Conservation (phyloP, 495 filamentous ascomycete species). For the Hypomontagnella monticulosa region DNA sequence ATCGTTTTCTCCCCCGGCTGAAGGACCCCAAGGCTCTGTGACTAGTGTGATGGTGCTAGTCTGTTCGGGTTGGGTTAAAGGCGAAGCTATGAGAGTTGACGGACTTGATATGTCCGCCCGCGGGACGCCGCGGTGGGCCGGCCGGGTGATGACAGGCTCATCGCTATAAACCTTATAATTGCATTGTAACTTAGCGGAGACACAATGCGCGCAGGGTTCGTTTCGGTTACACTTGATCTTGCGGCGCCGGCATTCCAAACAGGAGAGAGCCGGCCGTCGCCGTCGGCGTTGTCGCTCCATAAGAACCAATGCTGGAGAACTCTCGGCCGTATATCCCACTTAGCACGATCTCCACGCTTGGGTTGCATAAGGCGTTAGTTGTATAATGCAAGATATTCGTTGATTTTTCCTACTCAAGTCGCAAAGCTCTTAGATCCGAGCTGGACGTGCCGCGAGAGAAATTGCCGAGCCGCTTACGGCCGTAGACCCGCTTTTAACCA, state of each 20-base stretch:
- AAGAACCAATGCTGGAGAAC: neutral
- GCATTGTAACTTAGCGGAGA: slow-evolving; percentile 41
- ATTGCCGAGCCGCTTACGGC: slow-evolving; percentile 24
- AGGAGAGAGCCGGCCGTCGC: slow-evolving; percentile 53
- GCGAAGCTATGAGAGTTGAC: slow-evolving; percentile 15
- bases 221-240: slow-evolving; percentile 62
- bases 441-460: slow-evolving; percentile 2
- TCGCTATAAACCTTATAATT: slow-evolving; percentile 32
- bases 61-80: neutral
- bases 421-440: slow-evolving; percentile 15
- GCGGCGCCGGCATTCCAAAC: slow-evolving; percentile 59
- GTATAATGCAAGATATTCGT: neutral
- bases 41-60: neutral
- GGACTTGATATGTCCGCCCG: slow-evolving; percentile 6
- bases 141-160: slow-evolving; percentile 4
- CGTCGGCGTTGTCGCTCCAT: slow-evolving; percentile 46
- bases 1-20: neutral
- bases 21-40: neutral
- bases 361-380: neutral
- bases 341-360: neutral
- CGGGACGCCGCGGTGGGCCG: neutral
- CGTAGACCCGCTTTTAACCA: slow-evolving; percentile 1
- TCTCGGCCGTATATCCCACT: slow-evolving; percentile 16
- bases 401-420: neutral
- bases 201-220: slow-evolving; percentile 57